A percentile compares a stretch with the other conserved stretches of the same genome.
phyloP scores from a whole-genome alignment of 2,329 filamentous ascomycete species.

The Aspergillus latus region DNA sequence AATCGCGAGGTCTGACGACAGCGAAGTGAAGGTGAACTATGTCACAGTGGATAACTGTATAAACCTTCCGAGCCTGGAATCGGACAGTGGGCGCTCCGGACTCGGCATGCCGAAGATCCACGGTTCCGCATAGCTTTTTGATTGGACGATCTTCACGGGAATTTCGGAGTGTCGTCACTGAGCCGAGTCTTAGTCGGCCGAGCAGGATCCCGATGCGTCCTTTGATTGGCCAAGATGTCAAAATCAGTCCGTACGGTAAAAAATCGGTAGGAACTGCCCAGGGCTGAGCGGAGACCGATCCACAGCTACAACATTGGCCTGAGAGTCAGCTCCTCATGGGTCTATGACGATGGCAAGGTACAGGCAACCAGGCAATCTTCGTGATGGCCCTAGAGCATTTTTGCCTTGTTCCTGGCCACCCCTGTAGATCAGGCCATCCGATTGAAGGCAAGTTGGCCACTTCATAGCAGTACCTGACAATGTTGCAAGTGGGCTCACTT shows the following conservation, averaged over 20 bases:
- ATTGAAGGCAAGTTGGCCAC: background rate
- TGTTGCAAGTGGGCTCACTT: background rate
- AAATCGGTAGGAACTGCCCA: background rate
- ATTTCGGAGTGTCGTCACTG: background rate
- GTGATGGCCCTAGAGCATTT: background rate
- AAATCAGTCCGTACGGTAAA: background rate
- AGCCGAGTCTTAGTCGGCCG: background rate
- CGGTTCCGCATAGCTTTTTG: background rate
- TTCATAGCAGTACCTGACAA: background rate
- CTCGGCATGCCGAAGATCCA: background rate
- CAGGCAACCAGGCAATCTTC: background rate
- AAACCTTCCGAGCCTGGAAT: background rate
- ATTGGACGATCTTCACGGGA: background rate
- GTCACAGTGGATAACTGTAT: background rate
- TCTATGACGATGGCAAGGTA: background rate
- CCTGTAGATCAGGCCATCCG: background rate
- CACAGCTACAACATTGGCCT: background rate
- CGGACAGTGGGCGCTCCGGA: background rate
- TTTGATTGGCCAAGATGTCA: background rate
- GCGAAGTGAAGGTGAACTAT: background rate
- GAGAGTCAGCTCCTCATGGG: background rate
- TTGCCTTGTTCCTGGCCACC: background rate
- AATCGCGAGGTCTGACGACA: constrained; percentile 1
- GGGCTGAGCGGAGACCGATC: background rate
- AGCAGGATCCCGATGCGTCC: background rate